These are phyloP conservation scores for Naganishia vishniacii DNA, from an alignment of 768 basidiomycete species.

Conservation along the genomic window DNA sequence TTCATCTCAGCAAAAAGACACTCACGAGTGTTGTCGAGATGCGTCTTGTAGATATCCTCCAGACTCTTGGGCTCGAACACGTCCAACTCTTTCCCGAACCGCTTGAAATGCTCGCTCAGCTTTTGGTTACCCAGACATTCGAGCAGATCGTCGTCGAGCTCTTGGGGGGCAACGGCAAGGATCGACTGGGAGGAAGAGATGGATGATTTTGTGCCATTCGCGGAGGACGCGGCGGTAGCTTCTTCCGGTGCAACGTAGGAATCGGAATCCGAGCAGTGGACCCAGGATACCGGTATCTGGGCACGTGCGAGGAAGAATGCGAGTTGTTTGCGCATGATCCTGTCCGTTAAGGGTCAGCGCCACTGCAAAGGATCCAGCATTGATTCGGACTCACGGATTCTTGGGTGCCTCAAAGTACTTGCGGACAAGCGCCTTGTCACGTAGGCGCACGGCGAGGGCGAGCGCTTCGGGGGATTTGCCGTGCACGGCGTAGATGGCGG, in stretches of 20 bases:
- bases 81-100: conserved; percentile 88
- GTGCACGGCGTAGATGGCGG: conserved; percentile 79
- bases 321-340: conserved; percentile 87
- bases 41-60: conserved; percentile 96
- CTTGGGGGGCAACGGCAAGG: conserved; percentile 51
- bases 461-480: conserved; percentile 87
- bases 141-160: conserved; percentile 71
- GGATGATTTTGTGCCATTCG: background rate
- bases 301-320: conserved; percentile 89
- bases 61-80: conserved; percentile 82
- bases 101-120: conserved; percentile 75
- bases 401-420: conserved; percentile 83
- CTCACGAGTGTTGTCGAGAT: conserved; percentile 81
- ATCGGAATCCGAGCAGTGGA: conserved; percentile 52
- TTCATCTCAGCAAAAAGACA: conserved; percentile 14
- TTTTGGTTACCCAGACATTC: conserved; percentile 81
- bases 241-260: conserved; percentile 25
- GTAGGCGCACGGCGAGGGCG: conserved; percentile 73
- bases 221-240: conserved; percentile 2
- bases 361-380: background rate
- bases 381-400: conserved; percentile 62
- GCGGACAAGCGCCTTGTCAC: conserved; percentile 70
- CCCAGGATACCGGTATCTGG: conserved; percentile 83
- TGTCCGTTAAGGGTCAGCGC: conserved; percentile 39
- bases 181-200: background rate